phyloP scores from a whole-genome alignment of 75 land plant species.

The Ceratopteris richardii region DNA sequence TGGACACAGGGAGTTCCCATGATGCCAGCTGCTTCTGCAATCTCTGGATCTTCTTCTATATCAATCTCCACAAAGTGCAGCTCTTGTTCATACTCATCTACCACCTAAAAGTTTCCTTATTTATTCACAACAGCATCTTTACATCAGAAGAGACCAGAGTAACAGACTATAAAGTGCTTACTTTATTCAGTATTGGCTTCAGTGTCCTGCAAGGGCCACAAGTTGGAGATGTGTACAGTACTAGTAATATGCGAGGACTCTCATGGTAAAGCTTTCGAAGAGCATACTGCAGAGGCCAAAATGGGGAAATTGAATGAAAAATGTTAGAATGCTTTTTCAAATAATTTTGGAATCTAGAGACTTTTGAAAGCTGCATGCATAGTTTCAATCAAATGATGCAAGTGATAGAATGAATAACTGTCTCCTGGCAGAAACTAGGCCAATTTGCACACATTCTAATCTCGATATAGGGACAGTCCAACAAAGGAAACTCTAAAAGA shows the following conservation, averaged over 20 bases:
- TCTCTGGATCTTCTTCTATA: slow-evolving; percentile 95
- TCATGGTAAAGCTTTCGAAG: slow-evolving; percentile 90
- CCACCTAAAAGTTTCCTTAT: slow-evolving; percentile 37
- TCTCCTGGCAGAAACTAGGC: too few species aligned
- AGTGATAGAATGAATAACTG: too few species aligned
- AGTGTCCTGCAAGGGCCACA: slow-evolving; percentile 97
- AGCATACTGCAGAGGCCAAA: slow-evolving; percentile 61
- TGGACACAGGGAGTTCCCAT: slow-evolving; percentile 99
- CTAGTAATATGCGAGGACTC: slow-evolving; percentile 86
- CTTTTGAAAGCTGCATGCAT: too few species aligned
- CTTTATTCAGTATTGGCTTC: slow-evolving; percentile 91
- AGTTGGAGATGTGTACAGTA: slow-evolving; percentile 89
- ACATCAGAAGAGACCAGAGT: too few species aligned
- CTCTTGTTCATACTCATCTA: slow-evolving; percentile 78
- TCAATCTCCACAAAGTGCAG: slow-evolving; percentile 95
- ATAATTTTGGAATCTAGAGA: too few species aligned
- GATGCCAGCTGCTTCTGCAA: slow-evolving; percentile 96
- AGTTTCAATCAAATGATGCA: too few species aligned
- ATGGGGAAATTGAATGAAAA: not conserved
- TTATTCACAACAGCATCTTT: too few species aligned
- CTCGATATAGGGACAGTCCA: too few species aligned
- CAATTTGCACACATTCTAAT: too few species aligned
- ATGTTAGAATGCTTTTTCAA: not conserved
- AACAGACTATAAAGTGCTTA: too few species aligned
- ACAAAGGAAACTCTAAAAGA: too few species aligned